Evolutionary conservation across 768 basidiomycete genomes (phyloP), one percentile per base, ranked within the genome.

Genomic region (Sistotremastrum niveocremeum): DNA sequence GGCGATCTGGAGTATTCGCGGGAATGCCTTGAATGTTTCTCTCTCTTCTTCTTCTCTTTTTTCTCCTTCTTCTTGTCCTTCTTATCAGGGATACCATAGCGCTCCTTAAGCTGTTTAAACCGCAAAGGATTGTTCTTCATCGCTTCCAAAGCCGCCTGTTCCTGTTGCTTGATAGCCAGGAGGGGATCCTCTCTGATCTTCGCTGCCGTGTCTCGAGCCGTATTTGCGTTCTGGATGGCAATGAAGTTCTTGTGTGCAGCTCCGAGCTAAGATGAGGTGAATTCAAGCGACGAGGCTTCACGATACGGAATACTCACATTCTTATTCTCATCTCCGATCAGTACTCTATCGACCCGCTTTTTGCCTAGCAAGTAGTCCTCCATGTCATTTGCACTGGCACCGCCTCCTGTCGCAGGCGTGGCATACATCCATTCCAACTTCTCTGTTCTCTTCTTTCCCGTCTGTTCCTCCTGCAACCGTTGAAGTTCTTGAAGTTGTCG

Each of bases 391-490:
- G 83, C 61, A 58, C 90, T 91, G 54, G 84, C 77, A 45, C 68
- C 82, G 50, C 72, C 81, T n/a, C 93, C 93, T 3, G 84, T 81
- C 1, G 90, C 88, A 4, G 95, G 95, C 2, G 94, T 95, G n/a
- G 94, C 71, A 66, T 98, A 99, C 89, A 99, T 94, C 95, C 95
- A 99, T 61, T 99, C 95, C 42, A 99, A 62, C 60, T 90, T 90
- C 65, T 97, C 93, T 44, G 83, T 78, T 52, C 87, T 70, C 65
- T 93, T 95, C 70, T 84, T 90, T 34, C 94, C 94, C 7, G 94
- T 97, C 52, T 93, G 79, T 53, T 87, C 86, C 60, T 94, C 91
- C 62, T 98, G 94, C 47, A 99, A 64, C 44, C 93, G 76, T 60
- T 98, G 95, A 6, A 99, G 76, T 55, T 99, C 95, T 54, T 94